Evolutionary conservation across 352 stramenopile genomes (phyloP).

Genomic region (Phytophthora sp.): DNA sequence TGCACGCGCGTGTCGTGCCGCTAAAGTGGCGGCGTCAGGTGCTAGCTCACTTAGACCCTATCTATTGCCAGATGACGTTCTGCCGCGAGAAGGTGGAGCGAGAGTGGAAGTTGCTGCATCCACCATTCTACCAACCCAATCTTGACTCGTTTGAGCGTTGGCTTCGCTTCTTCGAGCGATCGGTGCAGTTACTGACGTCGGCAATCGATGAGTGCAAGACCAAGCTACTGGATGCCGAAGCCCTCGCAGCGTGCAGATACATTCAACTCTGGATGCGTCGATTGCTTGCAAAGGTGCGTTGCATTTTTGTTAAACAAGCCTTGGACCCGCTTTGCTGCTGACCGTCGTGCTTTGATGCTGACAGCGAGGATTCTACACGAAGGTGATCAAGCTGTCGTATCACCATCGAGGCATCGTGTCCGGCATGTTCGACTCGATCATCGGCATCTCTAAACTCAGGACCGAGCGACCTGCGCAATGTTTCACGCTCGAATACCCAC

Average conservation of each 20-base stretch:
- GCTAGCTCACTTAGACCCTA: constrained; percentile 39
- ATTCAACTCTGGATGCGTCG: constrained; percentile 58
- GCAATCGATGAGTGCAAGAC: constrained; percentile 45
- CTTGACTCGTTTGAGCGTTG: constrained; percentile 47
- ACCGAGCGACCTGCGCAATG: constrained; percentile 24
- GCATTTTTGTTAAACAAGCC: not conserved
- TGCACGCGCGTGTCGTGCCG: constrained; percentile 47
- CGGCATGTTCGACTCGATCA: constrained; percentile 71
- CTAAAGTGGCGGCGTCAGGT: constrained; percentile 49
- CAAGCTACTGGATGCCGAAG: constrained; percentile 38
- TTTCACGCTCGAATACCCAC: constrained; percentile 59
- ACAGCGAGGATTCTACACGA: constrained; percentile 65
- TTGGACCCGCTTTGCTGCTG: not conserved
- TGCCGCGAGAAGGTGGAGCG: constrained; percentile 39
- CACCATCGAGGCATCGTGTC: constrained; percentile 60
- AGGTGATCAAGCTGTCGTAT: constrained; percentile 44
- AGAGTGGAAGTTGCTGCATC: constrained; percentile 48
- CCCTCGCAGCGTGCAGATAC: constrained; percentile 39
- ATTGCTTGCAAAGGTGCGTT: constrained; percentile 43
- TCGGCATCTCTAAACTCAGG: constrained; percentile 50
- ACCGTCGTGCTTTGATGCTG: not conserved
- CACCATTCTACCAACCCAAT: constrained; percentile 48
- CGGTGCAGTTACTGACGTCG: constrained; percentile 28
- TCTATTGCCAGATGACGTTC: constrained; percentile 48
- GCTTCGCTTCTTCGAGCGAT: constrained; percentile 43